A percentile compares a stretch with the other conserved stretches of the same genome.
Evolutionary conservation across 2,329 filamentous ascomycete genomes (phyloP).

Genomic region (Penicillium capsulatum): DNA sequence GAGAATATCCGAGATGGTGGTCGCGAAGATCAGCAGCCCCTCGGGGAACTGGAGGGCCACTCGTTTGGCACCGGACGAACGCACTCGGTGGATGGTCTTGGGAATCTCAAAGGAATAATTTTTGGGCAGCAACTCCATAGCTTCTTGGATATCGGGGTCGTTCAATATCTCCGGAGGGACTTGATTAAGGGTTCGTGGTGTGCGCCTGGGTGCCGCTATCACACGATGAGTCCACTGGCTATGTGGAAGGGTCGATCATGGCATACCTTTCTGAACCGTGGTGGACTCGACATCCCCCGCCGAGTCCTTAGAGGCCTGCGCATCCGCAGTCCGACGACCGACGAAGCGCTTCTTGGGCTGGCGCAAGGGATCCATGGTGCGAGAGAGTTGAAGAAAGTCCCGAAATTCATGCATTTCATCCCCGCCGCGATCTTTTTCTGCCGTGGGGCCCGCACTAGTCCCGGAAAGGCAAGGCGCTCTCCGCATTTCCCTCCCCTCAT

Average conservation of each 20-base stretch:
- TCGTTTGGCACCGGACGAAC: conserved; percentile 70
- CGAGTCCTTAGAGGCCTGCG: conserved; percentile 54
- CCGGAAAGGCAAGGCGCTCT: conserved; percentile 21
- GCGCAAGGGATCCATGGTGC: conserved; percentile 40
- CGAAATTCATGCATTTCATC: conserved; percentile 4
- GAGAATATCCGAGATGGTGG: conserved; percentile 94
- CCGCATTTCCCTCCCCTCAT: conserved; percentile 24
- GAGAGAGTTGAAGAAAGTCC: no score
- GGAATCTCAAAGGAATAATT: conserved; percentile 99
- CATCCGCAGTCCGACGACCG: conserved; percentile 66
- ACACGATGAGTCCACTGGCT: background rate
- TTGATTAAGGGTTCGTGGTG: conserved; percentile 80
- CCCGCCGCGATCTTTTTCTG: conserved; percentile 13
- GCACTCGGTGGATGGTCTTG: conserved; percentile 94
- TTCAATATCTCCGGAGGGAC: conserved; percentile 83
- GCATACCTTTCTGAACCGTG: conserved; percentile 39
- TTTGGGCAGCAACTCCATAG: conserved; percentile 78
- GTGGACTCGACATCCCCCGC: conserved; percentile 60
- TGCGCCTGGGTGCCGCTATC: conserved; percentile 66
- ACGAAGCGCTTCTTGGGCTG: conserved; percentile 92
- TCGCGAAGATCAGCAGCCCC: conserved; percentile 89
- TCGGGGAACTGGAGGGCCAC: conserved; percentile 97
- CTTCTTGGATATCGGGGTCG: conserved; percentile 78
- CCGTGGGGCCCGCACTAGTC: conserved; percentile 19
- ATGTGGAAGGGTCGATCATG: background rate